Evolutionary conservation across 1,284 basidiomycete genomes (phyloP).

Genomic region (Xanthoconium separans): DNA sequence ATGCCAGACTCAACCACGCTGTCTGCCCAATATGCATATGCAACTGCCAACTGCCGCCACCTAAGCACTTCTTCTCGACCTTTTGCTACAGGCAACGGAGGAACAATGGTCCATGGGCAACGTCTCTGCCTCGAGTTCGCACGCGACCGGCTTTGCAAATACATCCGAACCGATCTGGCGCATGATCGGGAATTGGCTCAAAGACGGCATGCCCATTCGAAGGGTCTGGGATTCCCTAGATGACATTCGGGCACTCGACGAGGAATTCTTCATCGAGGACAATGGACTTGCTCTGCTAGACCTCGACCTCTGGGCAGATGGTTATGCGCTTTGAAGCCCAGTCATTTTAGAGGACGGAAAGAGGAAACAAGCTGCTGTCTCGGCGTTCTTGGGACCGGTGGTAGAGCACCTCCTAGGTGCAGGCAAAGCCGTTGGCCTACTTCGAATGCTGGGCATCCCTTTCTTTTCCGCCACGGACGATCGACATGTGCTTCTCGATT

Average conservation of each 20-base stretch:
- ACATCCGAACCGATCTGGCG: slow-evolving; percentile 72
- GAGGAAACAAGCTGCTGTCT: slow-evolving; percentile 45
- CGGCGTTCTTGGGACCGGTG: slow-evolving; percentile 59
- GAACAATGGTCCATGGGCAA: slow-evolving; percentile 59
- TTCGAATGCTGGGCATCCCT: slow-evolving; percentile 45
- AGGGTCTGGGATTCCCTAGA: slow-evolving; percentile 38
- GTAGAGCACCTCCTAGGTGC: slow-evolving; percentile 62
- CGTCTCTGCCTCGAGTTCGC: slow-evolving; percentile 45
- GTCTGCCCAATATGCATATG: slow-evolving; percentile 41
- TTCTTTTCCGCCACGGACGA: slow-evolving; percentile 23
- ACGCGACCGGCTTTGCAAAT: slow-evolving; percentile 61
- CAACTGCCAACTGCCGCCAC: slow-evolving; percentile 48
- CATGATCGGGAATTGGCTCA: slow-evolving; percentile 73
- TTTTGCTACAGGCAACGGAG: slow-evolving; percentile 55
- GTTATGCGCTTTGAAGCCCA: slow-evolving; percentile 57
- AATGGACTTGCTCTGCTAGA: slow-evolving; percentile 63
- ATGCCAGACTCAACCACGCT: slow-evolving; percentile 27
- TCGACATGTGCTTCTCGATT: slow-evolving; percentile 12
- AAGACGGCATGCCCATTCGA: slow-evolving; percentile 64
- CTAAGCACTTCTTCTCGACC: slow-evolving; percentile 61
- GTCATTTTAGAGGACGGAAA: slow-evolving; percentile 32
- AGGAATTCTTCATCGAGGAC: slow-evolving; percentile 81
- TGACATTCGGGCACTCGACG: slow-evolving; percentile 43
- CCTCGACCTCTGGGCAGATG: slow-evolving; percentile 81
- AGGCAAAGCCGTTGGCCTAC: slow-evolving; percentile 78